Evolutionary conservation across 78 protist species (phyloP).

Genomic region (Dictyostelium firmibasis): DNA sequence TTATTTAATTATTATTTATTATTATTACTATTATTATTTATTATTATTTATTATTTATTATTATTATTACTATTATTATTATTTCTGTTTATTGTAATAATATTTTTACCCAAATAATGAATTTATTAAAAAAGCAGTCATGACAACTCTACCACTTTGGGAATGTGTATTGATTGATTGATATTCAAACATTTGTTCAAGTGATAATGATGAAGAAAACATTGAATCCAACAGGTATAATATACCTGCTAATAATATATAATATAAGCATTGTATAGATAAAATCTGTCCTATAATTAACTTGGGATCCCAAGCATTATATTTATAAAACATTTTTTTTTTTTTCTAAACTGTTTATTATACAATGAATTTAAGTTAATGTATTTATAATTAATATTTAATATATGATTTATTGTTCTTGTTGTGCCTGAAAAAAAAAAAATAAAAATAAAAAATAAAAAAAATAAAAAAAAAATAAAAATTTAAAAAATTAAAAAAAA

Average conservation of each 20-base stretch:
- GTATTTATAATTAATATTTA: too few relatives aligned
- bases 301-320: slow-evolving; percentile 75
- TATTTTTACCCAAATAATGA: slow-evolving; percentile 69
- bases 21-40: background rate
- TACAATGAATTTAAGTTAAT: background rate
- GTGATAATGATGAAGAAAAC: slow-evolving; percentile 9
- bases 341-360: too few relatives aligned
- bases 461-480: background rate
- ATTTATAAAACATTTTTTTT: slow-evolving; percentile 61
- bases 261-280: slow-evolving; percentile 71
- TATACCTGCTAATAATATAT: slow-evolving; percentile 29
- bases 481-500: background rate
- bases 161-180: background rate
- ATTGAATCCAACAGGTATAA: slow-evolving; percentile 57
- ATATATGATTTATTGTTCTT: background rate
- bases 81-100: background rate
- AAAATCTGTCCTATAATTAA: slow-evolving; percentile 70
- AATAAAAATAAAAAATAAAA: too few relatives aligned
- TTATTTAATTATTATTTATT: too few relatives aligned
- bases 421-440: background rate
- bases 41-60: background rate
- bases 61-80: too few relatives aligned
- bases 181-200: slow-evolving; percentile 63
- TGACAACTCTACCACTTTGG: slow-evolving; percentile 38
- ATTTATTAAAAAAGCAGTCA: slow-evolving; percentile 35